Percentiles rank a stretch among this genome's conserved stretches.
These are phyloP conservation scores for Neonothopanus nambi DNA, from an alignment of 1,284 basidiomycete genomes.

Conservation along the genomic window DNA sequence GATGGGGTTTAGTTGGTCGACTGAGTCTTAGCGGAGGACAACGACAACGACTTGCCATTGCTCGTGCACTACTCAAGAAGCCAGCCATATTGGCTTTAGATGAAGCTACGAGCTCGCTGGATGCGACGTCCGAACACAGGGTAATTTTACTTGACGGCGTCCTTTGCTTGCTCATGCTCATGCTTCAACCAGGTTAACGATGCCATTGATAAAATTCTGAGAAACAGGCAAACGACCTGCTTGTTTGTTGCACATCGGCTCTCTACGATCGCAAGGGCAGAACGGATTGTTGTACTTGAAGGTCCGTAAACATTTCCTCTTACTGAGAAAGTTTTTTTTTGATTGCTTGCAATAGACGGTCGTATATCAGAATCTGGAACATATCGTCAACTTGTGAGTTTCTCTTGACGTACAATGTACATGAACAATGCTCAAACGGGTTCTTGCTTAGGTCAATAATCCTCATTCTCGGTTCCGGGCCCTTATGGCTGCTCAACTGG, in stretches of 20 bases:
- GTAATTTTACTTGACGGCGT: conserved; percentile 31
- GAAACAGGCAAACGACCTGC: conserved; percentile 78
- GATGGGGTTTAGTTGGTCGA: conserved; percentile 56
- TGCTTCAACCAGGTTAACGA: conserved; percentile 66
- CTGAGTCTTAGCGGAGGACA: conserved; percentile 76
- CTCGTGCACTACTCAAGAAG: conserved; percentile 82
- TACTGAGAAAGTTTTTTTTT: not conserved
- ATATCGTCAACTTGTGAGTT: conserved; percentile 82
- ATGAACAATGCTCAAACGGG: too few species aligned
- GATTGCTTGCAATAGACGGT: conserved; percentile 54
- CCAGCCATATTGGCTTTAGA: conserved; percentile 82
- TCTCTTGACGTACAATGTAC: too few species aligned
- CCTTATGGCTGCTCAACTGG: conserved; percentile 86
- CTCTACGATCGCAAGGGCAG: conserved; percentile 82
- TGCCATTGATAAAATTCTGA: conserved; percentile 86
- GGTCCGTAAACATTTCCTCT: conserved; percentile 38
- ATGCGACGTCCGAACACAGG: conserved; percentile 86
- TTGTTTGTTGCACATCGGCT: conserved; percentile 88
- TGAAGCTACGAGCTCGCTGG: conserved; percentile 84
- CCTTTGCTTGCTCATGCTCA: conserved; percentile 6
- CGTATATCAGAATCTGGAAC: conserved; percentile 82
- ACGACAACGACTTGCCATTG: conserved; percentile 75
- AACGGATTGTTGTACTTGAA: conserved; percentile 88
- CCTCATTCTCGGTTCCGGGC: conserved; percentile 69
- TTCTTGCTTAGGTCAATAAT: conserved; percentile 62